These are phyloP conservation scores for bread wheat (Triticum aestivum) DNA, from an alignment of 176 grass and related monocot species.

Conservation along the genomic window DNA sequence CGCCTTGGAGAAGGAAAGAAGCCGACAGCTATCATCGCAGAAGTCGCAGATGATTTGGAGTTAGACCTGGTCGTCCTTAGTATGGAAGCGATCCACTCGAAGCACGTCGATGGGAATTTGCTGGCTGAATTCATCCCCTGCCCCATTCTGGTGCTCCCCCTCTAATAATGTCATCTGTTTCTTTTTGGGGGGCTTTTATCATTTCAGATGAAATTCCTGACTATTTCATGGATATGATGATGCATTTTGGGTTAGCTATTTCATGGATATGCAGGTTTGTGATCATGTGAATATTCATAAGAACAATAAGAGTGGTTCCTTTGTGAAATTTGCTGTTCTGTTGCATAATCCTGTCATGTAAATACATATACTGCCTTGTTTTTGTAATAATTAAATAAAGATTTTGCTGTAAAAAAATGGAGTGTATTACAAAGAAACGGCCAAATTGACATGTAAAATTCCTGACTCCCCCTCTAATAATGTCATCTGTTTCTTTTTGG, in stretches of 20 bases:
- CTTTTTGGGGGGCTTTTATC: slow-evolving; percentile 1
- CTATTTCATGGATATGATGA: background rate
- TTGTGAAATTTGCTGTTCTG: background rate
- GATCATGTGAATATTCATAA: slow-evolving; percentile 26
- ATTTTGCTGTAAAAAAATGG: no score
- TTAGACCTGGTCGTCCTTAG: slow-evolving; percentile 93
- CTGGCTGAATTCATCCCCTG: slow-evolving; percentile 95
- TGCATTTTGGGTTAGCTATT: background rate
- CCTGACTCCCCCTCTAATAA: slow-evolving; percentile 74
- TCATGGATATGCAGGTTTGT: background rate
- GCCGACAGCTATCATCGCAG: slow-evolving; percentile 85
- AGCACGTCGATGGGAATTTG: slow-evolving; percentile 92
- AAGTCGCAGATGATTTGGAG: slow-evolving; percentile 90
- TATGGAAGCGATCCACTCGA: slow-evolving; percentile 97
- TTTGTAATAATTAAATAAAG: no score
- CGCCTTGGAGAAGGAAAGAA: slow-evolving; percentile 84
- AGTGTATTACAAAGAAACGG: no score
- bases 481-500: background rate
- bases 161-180: slow-evolving; percentile 33
- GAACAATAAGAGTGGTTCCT: background rate
- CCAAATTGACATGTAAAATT: no score
- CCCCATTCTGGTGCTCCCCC: slow-evolving; percentile 82
- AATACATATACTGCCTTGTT: no score
- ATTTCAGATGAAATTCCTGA: background rate
- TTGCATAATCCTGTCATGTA: no score